These are phyloP conservation scores for Chaetomium tenue DNA, from an alignment of 495 filamentous ascomycete genomes.

Conservation along the genomic window DNA sequence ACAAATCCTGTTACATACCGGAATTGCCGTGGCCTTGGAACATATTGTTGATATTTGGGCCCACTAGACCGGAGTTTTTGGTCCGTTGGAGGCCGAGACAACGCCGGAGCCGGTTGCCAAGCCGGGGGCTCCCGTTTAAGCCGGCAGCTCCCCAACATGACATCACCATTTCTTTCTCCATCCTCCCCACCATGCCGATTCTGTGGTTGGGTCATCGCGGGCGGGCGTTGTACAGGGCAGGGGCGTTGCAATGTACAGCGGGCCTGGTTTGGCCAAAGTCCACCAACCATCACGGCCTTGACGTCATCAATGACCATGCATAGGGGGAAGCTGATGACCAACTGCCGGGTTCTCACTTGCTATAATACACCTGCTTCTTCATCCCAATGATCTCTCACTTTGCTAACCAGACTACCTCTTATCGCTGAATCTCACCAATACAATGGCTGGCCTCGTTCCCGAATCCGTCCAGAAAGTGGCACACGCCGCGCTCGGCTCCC, in stretches of 20 bases:
- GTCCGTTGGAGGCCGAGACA: not conserved
- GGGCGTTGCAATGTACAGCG: not conserved
- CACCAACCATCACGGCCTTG: not conserved
- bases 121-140: not conserved
- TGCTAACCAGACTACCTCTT: not conserved
- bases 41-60: too few species aligned
- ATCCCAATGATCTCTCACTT: not conserved
- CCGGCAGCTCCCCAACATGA: constrained; percentile 1
- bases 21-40: too few species aligned
- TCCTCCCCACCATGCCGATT: not conserved
- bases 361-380: not conserved
- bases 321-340: not conserved
- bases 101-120: constrained; percentile 2
- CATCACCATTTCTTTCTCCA: constrained; percentile 5
- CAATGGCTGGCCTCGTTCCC: constrained; percentile 26
- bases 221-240: too few species aligned
- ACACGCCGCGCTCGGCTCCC: constrained; percentile 35
- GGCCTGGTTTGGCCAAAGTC: too few species aligned
- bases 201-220: not conserved
- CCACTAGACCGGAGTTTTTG: too few species aligned
- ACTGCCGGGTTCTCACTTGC: not conserved
- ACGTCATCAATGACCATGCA: constrained; percentile 1
- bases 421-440: not conserved
- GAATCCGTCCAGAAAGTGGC: constrained; percentile 31
- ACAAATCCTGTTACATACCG: too few species aligned